Base-by-base conservation (phyloP, 345 rosid species). In the Cardamine resedifolia region DNA sequence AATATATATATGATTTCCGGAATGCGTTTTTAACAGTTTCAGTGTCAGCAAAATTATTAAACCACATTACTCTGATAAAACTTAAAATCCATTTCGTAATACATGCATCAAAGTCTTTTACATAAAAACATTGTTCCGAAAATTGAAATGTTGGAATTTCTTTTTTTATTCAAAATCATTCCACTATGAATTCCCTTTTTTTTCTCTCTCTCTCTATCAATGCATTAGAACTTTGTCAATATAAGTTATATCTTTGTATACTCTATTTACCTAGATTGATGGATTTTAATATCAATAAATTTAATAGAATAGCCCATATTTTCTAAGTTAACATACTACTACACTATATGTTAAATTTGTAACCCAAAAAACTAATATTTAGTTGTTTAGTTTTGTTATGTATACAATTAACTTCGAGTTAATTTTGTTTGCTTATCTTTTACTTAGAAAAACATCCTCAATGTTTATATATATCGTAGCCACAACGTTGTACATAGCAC, bases 391-490 rank as follows among this genome's bases (percentile, higher is more conserved):
- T 61, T n/a, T 10, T 38, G 48, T 28, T 31, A 31, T 3, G 28
- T 2, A 18, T 9, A 45, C 24, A 6, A 39, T 14, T 15, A 48
- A 23, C 6, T 45, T 45, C 15, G 27, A 47, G 33, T 45, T 58
- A 23, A 45, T 58, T 45, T 47, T 56, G 44, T 30, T 34, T 58
- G 43, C 72, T 28, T 33, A 9, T 33, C 4, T 38, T 70, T 58
- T 58, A 58, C 56, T 10, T 70, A 44, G 12, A 69, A n/a, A n/a
- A n/a, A 44, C 9, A 45, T 7, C 18, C 10, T 31, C 34, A 51
- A 16, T 36, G 12, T 18, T 48, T 72, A 85, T 78, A 83, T 79
- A 83, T 50, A 71, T 55, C 65, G 68, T 43, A 64, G 24, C 64
- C 77, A 82, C 61, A 76, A 60, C 26, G 53, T 74, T 19, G 72